A percentile compares a stretch with the other conserved stretches of the same genome.
phyloP scores from a whole-genome alignment of 352 stramenopile species.

The Aphanomyces stellatus region DNA sequence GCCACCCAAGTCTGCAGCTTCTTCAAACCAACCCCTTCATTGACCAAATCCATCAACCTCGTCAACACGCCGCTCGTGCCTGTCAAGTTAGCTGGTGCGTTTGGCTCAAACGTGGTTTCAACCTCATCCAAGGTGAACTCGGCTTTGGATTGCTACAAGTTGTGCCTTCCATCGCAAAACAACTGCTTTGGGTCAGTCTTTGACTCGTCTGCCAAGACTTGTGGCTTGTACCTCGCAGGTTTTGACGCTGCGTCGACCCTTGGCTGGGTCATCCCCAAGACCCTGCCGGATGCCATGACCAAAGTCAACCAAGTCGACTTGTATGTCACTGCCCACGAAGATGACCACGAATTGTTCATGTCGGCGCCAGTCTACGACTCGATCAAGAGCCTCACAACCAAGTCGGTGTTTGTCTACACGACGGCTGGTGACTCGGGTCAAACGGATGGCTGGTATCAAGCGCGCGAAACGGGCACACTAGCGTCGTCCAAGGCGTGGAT shows the following conservation, averaged over 20 bases:
- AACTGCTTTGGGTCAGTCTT: constrained; percentile 12
- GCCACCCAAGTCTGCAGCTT: background rate
- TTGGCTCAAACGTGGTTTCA: background rate
- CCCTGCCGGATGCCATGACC: background rate
- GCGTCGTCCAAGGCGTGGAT: background rate
- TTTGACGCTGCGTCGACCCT: background rate
- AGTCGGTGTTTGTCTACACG: constrained; percentile 12
- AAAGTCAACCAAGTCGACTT: background rate
- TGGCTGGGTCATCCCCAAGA: constrained; percentile 1
- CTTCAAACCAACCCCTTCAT: background rate
- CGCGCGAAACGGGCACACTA: constrained; percentile 3
- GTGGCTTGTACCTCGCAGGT: background rate
- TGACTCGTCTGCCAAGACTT: background rate
- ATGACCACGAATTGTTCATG: constrained; percentile 19
- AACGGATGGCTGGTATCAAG: constrained; percentile 9
- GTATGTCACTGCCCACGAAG: constrained; percentile 14
- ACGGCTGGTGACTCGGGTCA: constrained; percentile 1
- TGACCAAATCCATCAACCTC: background rate
- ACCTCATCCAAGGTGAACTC: background rate
- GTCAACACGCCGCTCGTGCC: background rate
- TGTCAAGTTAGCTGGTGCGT: background rate
- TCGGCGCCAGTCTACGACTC: background rate
- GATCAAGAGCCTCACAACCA: background rate
- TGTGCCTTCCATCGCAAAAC: constrained; percentile 12
- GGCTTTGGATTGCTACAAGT: background rate